Conservation (phyloP, 2,329 filamentous ascomycete species). For the Akanthomyces uredinophilus region DNA sequence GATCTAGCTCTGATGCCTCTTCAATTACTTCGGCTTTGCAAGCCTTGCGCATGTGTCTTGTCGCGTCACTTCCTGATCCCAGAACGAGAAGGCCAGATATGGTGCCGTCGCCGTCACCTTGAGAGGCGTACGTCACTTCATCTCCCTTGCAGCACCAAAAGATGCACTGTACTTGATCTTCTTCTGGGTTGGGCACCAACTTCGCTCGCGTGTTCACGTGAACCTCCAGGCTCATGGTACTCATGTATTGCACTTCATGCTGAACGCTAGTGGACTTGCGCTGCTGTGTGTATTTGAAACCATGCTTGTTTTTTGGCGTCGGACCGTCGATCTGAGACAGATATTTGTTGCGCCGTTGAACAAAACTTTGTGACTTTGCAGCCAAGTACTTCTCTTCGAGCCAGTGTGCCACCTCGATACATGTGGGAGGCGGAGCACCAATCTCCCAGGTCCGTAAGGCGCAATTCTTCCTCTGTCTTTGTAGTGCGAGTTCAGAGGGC, state of each 20-base stretch:
- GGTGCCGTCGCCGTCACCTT: constrained; percentile 39
- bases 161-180: constrained; percentile 81
- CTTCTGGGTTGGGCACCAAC: constrained; percentile 80
- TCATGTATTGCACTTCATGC: constrained; percentile 91
- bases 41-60: constrained; percentile 57
- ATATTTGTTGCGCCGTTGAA: constrained; percentile 30
- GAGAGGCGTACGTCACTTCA: constrained; percentile 41
- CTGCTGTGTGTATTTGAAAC: constrained; percentile 81
- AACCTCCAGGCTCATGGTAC: constrained; percentile 87
- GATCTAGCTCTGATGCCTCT: constrained; percentile 75
- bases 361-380: constrained; percentile 18
- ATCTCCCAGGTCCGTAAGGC: constrained; percentile 69
- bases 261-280: constrained; percentile 68
- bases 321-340: constrained; percentile 85
- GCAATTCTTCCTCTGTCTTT: constrained; percentile 19
- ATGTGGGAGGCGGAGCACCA: constrained; percentile 62
- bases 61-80: constrained; percentile 55
- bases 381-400: neutral
- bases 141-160: constrained; percentile 88
- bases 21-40: constrained; percentile 61
- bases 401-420: constrained; percentile 53
- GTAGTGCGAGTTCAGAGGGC: neutral
- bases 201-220: constrained; percentile 83
- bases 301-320: constrained; percentile 75
- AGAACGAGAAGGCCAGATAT: constrained; percentile 70